Base-by-base conservation (phyloP, 306 rosid genomes). In the Adenanthera pavonina region DNA sequence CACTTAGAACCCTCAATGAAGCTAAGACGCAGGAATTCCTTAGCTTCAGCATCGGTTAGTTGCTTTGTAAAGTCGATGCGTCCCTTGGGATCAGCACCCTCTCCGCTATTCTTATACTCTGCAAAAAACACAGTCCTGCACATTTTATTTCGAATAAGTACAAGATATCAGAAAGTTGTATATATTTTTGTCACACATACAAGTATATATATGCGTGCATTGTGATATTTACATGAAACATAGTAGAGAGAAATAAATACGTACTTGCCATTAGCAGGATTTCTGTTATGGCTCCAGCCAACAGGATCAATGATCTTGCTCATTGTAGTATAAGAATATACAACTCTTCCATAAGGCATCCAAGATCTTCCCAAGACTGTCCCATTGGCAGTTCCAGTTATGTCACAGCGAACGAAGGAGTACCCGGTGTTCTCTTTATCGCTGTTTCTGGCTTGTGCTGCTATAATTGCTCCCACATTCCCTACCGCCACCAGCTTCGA, bases 311-410 rank as follows among this genome's bases (percentile, higher is more conserved):
- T 40, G 6, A 87, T 69, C 6, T 1, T 2, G 11, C 67, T 19
- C 84, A 94, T 74, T 13, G 25, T 40, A 2, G 85, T 46, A 64
- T 89, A 91, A 74, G 97, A 57, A 53, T 53, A 91, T 6, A 90
- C 44, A 30, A 83, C 90, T 78, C 65, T 82, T 2, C 92, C 80
- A 8, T 38, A 9, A 4, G 82, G 1, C 75, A 71, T 87, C 94
- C 95, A 94, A 3, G 92, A 86, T 80, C 98, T 82, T 0, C 90
- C 97, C 46, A 94, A 78, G 43, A 15, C 84, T 2, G 92, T 53
- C 38, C 78, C 85, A 0, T 0, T 48, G 1, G 90, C 88, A 0
- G 72, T 79, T 17, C 95, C 94, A 5, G 72, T 81, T 1, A 93
- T 3, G 4, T 25, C 62, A 44, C 97, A 78, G 69, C 91, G 94